Percentiles rank a stretch among this genome's conserved stretches.
phyloP scores from a whole-genome alignment of 768 basidiomycete species.

The Suillus decipiens region DNA sequence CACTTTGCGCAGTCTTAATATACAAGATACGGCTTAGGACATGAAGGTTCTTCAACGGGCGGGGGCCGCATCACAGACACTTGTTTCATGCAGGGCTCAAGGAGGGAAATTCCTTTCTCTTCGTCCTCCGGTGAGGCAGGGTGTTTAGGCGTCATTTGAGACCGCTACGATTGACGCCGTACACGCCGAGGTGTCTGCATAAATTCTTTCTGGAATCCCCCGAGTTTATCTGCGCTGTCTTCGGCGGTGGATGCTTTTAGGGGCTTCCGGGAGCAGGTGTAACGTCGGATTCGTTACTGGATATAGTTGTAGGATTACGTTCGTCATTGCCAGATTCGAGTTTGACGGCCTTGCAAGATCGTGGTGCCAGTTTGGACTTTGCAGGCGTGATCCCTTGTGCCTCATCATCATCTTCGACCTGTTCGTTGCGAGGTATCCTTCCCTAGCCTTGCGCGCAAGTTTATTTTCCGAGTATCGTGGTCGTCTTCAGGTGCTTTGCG shows the following conservation, averaged over 20 bases:
- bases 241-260: slow-evolving; percentile 1
- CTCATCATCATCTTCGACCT: background rate
- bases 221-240: slow-evolving; percentile 21
- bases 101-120: slow-evolving; percentile 26
- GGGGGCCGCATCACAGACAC: slow-evolving; percentile 35
- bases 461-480: background rate
- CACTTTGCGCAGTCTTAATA: too few species aligned
- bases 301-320: background rate
- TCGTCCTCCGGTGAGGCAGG: slow-evolving; percentile 20
- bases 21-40: slow-evolving; percentile 77
- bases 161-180: slow-evolving; percentile 15
- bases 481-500: slow-evolving; percentile 1
- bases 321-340: background rate
- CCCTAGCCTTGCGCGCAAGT: background rate
- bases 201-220: slow-evolving; percentile 28
- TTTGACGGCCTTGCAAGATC: background rate
- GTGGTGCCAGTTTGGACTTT: background rate
- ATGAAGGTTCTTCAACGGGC: slow-evolving; percentile 54
- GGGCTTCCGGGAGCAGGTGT: background rate
- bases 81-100: slow-evolving; percentile 28
- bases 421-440: slow-evolving; percentile 1
- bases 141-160: slow-evolving; percentile 18
- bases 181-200: slow-evolving; percentile 19
- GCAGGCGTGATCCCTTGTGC: background rate
- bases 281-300: background rate